A percentile compares a stretch with the other conserved stretches of the same genome.
phyloP scores from a whole-genome alignment of 225 moss, liverwort and hornwort species.

The Sphagnum contortum region DNA sequence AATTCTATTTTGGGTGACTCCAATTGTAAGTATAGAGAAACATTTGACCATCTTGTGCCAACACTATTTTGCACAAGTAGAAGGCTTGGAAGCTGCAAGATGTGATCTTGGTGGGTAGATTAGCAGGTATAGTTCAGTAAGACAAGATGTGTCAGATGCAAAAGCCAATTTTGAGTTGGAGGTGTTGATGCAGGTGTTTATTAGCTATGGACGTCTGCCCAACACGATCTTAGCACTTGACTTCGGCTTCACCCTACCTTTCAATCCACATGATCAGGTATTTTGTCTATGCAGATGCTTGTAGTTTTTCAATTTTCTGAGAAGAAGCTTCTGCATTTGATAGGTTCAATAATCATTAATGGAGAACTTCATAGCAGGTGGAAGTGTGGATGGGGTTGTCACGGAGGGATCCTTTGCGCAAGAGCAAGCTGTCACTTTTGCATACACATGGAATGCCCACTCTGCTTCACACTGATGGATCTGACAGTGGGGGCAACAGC shows the following conservation, averaged over 20 bases:
- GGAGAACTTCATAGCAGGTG: constrained; percentile 29
- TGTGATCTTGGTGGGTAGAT: too few relatives aligned
- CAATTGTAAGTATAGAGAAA: too few relatives aligned
- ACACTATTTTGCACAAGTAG: too few relatives aligned
- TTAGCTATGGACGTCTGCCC: constrained; percentile 83
- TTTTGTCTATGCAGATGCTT: neutral
- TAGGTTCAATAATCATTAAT: too few relatives aligned
- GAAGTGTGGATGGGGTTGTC: constrained; percentile 95
- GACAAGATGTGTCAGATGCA: neutral
- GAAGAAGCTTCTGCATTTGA: neutral
- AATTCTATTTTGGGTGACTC: too few relatives aligned
- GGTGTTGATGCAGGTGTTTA: constrained; percentile 50
- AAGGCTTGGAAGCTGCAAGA: too few relatives aligned
- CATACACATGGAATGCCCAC: constrained; percentile 81
- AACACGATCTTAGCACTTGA: constrained; percentile 82
- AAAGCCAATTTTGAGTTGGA: neutral
- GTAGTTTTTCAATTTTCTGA: neutral
- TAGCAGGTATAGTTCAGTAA: too few relatives aligned
- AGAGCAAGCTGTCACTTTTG: constrained; percentile 63
- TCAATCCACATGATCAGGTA: constrained; percentile 88
- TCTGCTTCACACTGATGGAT: constrained; percentile 65
- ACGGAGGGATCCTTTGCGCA: constrained; percentile 69
- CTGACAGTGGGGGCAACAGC: constrained; percentile 82
- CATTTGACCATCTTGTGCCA: too few relatives aligned
- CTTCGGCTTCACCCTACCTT: constrained; percentile 82